phyloP scores from a whole-genome alignment of 2,329 filamentous ascomycete species.

The Monilinia aucupariae region DNA sequence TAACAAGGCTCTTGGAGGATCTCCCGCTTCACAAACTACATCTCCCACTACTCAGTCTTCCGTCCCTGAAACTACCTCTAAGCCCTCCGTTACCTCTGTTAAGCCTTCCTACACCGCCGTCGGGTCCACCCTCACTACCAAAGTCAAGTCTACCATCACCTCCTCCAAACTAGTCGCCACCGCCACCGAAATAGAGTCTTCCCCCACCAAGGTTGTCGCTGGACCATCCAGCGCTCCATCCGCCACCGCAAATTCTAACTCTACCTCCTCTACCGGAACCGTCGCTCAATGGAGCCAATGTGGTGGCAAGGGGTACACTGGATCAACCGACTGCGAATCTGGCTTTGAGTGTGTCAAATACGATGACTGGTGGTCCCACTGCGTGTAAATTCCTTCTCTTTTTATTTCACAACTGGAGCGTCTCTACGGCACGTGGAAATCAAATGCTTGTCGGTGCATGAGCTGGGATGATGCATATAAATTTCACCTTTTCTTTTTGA shows the following conservation, averaged over 20 bases:
- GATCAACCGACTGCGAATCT: conserved; percentile 20
- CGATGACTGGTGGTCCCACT: conserved; percentile 20
- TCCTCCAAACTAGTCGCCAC: neutral
- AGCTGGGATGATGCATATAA: no score
- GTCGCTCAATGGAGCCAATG: conserved; percentile 24
- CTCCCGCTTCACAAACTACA: conserved; percentile 1
- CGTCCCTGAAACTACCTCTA: conserved; percentile 3
- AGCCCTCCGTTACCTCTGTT: neutral
- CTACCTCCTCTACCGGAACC: neutral
- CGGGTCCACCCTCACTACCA: conserved; percentile 4
- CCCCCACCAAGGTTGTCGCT: neutral
- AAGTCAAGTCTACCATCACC: neutral
- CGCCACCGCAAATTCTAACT: conserved; percentile 6
- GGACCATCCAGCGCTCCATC: neutral
- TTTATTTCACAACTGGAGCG: no score
- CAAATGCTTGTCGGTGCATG: no score
- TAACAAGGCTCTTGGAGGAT: conserved; percentile 12
- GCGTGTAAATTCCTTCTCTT: conserved; percentile 7
- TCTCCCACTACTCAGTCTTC: conserved; percentile 11
- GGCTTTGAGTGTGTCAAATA: conserved; percentile 20
- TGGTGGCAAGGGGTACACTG: conserved; percentile 25
- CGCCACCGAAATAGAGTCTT: neutral
- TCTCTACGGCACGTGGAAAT: no score
- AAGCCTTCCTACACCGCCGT: neutral
- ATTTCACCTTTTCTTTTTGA: no score